Base-by-base conservation (phyloP, 345 rosid genomes). In the Citrus medica region DNA sequence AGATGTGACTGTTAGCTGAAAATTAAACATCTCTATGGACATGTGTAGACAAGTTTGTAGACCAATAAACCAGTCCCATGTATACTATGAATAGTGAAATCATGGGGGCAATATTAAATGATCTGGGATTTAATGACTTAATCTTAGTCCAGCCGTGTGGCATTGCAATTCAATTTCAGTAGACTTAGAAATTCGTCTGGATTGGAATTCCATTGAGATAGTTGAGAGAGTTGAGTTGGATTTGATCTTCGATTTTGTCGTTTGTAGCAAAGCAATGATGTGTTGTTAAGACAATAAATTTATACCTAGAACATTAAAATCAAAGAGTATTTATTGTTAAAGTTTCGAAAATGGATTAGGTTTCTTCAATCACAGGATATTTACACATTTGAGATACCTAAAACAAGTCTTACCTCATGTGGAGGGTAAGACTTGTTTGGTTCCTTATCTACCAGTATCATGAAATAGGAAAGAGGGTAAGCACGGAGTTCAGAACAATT, bases 401-500 rank as follows among this genome's bases (percentile, higher is more conserved):
- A 35, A 35, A 35, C 37, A 35, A 35, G 37, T 35, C 37, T 35
- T 35, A 35, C 37, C 58, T 53, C 6, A 17, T 53, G 22, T 0
- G 22, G 22, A 17, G 58, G 7, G 58, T 53, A 53, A 51, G 56
- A 51, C 56, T 51, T 14, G 56, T 51, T 51, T 51, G 6, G 21
- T 17, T 51, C 56, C 56, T 51, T 16, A 51, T 16, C 22, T 51
- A 7, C 21, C 56, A 51, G 56, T 2, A 51, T 51, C 67, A 30
- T 5, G 67, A 27, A 27, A 64, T 13, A 28, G 2, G 6, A 27
- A 28, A n/a, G 4, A 63, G 14, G 4, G 8, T n/a, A n/a, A n/a
- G n/a, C n/a, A n/a, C n/a, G n/a, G n/a, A n/a, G n/a, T 51, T 13
- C 17, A 13, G 19, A 14, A 64, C 66, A 24, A 27, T 82, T 84